A percentile compares a stretch with the other conserved stretches of the same genome.
Evolutionary conservation across 345 rosid species (phyloP).

Genomic region (Carallia brachiata): DNA sequence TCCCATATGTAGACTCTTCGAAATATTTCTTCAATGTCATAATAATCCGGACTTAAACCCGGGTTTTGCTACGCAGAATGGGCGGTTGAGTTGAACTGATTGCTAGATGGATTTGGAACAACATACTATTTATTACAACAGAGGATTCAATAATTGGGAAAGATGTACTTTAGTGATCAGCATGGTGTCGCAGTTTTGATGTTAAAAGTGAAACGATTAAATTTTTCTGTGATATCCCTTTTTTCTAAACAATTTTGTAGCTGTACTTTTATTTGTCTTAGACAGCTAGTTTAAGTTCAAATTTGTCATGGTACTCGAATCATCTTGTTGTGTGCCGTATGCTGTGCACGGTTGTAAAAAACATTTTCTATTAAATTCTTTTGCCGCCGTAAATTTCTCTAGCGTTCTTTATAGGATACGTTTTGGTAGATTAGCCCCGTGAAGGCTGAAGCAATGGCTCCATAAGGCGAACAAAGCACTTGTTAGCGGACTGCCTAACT

Average conservation of each 20-base stretch:
- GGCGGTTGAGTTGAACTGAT: constrained; percentile 7
- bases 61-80: not conserved
- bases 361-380: too few relatives aligned
- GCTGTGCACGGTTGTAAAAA: too few relatives aligned
- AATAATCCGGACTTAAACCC: not conserved
- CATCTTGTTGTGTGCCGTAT: too few relatives aligned
- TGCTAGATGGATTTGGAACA: not conserved
- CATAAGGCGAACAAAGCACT: too few relatives aligned
- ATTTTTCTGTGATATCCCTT: not conserved
- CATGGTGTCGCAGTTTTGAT: constrained; percentile 8
- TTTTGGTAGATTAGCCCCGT: too few relatives aligned
- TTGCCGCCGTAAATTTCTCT: too few relatives aligned
- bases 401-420: too few relatives aligned
- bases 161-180: constrained; percentile 17
- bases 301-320: too few relatives aligned
- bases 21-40: not conserved
- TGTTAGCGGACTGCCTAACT: too few relatives aligned
- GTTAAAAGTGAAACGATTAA: not conserved
- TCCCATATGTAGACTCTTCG: not conserved
- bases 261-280: too few relatives aligned
- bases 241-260: constrained; percentile 1
- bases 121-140: constrained; percentile 9
- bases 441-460: too few relatives aligned
- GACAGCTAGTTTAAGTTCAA: too few relatives aligned
- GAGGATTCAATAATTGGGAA: constrained; percentile 18